A percentile compares a stretch with the other conserved stretches of the same genome.
Conservation (phyloP, 306 rosid species). For the Trifolium repens region DNA sequence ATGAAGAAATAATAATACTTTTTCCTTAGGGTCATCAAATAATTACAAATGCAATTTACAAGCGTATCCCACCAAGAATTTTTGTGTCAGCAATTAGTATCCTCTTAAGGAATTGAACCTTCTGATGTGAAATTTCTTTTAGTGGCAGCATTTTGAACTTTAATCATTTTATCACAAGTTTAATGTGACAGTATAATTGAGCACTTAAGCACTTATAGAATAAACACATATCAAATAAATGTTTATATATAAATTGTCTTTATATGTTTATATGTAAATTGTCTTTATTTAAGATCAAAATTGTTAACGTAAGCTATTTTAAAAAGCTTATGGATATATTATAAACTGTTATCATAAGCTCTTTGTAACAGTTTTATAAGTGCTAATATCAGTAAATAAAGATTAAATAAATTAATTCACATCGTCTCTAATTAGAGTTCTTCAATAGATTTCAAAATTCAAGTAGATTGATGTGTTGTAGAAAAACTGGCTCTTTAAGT, state of each 20-base stretch:
- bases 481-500: neutral
- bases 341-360: too few relatives aligned
- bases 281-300: too few relatives aligned
- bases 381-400: too few relatives aligned
- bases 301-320: too few relatives aligned
- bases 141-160: slow-evolving; percentile 43
- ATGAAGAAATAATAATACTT: neutral
- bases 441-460: neutral
- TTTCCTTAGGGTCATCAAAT: slow-evolving; percentile 15
- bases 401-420: too few relatives aligned
- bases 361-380: too few relatives aligned
- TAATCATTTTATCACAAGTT: slow-evolving; percentile 30
- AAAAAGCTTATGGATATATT: too few relatives aligned
- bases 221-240: too few relatives aligned
- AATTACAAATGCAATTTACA: slow-evolving; percentile 36
- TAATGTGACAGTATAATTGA: neutral
- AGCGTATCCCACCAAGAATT: slow-evolving; percentile 30
- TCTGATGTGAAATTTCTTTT: slow-evolving; percentile 29
- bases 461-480: neutral
- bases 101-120: slow-evolving; percentile 33
- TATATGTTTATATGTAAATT: too few relatives aligned
- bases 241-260: too few relatives aligned
- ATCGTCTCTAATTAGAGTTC: too few relatives aligned
- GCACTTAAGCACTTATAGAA: too few relatives aligned
- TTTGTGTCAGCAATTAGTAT: slow-evolving; percentile 28